Conservation (phyloP, 139 green algal species). For the Auxenochlorella pyrenoidosa region DNA sequence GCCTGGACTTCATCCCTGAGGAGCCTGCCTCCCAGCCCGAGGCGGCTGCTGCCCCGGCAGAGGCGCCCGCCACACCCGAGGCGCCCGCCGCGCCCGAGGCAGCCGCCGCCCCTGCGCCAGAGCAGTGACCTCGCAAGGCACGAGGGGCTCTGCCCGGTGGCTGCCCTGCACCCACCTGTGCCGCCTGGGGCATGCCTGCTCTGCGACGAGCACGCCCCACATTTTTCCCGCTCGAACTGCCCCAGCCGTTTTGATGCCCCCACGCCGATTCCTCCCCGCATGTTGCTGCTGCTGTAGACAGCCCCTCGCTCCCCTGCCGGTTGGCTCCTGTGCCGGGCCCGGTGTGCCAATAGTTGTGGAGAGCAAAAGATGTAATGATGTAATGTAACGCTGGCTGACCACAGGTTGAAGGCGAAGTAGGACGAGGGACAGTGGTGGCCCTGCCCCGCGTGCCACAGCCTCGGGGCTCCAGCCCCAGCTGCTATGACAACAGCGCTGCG, state of each 20-base stretch:
- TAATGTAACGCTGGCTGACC: too few species aligned
- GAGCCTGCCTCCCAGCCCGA: background rate
- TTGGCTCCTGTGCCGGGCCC: too few species aligned
- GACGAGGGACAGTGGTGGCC: too few species aligned
- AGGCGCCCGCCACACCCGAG: background rate
- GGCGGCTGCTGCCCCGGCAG: background rate
- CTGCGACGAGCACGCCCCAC: background rate
- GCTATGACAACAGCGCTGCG: too few species aligned
- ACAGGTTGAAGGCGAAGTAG: too few species aligned
- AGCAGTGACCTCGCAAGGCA: too few species aligned
- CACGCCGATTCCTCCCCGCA: background rate
- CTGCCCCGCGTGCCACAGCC: too few species aligned
- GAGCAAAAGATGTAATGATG: too few species aligned
- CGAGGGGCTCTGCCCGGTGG: too few species aligned
- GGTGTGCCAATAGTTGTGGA: background rate
- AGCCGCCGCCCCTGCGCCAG: background rate
- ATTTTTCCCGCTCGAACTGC: background rate
- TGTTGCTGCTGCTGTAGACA: background rate
- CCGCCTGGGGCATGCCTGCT: background rate
- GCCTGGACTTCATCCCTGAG: conserved; percentile 1
- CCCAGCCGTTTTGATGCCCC: background rate
- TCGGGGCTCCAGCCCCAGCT: too few species aligned
- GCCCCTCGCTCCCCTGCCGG: background rate
- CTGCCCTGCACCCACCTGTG: background rate
- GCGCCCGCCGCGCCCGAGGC: background rate